Evolutionary conservation across 2,329 filamentous ascomycete species (phyloP), one percentile per base, ranked within the genome.

Genomic region (Colletotrichum liriopes): DNA sequence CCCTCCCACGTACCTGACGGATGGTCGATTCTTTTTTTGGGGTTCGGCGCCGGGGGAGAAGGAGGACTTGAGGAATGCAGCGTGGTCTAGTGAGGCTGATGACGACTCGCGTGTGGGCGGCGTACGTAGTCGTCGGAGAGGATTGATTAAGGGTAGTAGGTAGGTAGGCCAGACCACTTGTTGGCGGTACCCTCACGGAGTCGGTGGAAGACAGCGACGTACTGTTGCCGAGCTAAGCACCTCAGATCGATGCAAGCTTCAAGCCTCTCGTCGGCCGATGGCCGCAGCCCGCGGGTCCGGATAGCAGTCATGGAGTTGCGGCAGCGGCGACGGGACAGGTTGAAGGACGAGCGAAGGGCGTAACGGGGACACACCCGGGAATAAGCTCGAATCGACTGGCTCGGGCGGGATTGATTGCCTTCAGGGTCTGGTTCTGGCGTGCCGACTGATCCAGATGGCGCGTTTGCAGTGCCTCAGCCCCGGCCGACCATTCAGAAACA

Each of bases 361-460:
- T 29, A n/a, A 37, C 41, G 39, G 52, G 51, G 60, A 47, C 61
- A 65, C 54, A 45, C 37, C 20, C 39, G 67, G 62, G 62, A 70
- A 67, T 67, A 67, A 67, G 67, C 67, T 69, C 18, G 37, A 54
- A 41, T 35, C n/a, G 54, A 47, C 47, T 54, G 62, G 41, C 59
- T 51, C 32, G 67, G 26, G 63, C 39, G 47, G 55, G 37, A 71
- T 39, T 20, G 64, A 62, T 67, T 71, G 39, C 32, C 51, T 41
- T 56, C 56, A 67, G 63, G 68, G 49, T 62, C 54, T 51, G 39
- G 67, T 35, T 23, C 18, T 65, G 61, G 62, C 56, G 64, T 71
- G 68, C 68, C 68, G 68, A 58, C 37, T 61, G 56, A 71, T 67
- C 68, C 68, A 71, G 68, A 58, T 62, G 64, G 68, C 56, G 68